A percentile compares a stretch with the other conserved stretches of the same genome.
phyloP scores from a whole-genome alignment of 2,329 filamentous ascomycete genomes.

The Phoma herbarum region DNA sequence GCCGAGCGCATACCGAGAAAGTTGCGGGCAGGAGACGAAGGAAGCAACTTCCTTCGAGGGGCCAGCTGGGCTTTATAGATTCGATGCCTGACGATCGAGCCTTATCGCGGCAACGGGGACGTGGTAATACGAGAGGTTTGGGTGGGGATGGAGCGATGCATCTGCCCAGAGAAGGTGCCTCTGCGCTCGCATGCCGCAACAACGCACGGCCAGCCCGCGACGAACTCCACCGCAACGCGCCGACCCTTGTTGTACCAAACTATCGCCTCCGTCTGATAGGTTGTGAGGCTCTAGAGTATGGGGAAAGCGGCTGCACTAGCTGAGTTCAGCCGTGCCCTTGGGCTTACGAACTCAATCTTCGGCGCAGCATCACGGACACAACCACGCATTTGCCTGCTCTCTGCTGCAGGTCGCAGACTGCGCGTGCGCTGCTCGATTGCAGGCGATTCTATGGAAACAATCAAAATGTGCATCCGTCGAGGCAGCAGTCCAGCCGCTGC shows the following conservation, averaged over 20 bases:
- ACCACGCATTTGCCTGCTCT: slow-evolving; percentile 5
- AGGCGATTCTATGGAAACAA: slow-evolving; percentile 1
- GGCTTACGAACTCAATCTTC: slow-evolving; percentile 6
- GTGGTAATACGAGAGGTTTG: slow-evolving; percentile 19
- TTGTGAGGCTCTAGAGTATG: slow-evolving; percentile 5
- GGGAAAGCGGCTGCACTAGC: slow-evolving; percentile 22
- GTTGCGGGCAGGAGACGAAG: slow-evolving; percentile 32
- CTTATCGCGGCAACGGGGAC: slow-evolving; percentile 23
- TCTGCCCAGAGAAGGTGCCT: slow-evolving; percentile 17
- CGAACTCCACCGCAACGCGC: slow-evolving; percentile 14
- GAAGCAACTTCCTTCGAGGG: slow-evolving; percentile 25
- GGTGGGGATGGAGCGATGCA: slow-evolving; percentile 24
- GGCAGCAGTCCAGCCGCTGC: slow-evolving; percentile 26
- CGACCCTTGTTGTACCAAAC: slow-evolving; percentile 15
- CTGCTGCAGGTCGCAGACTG: slow-evolving; percentile 15
- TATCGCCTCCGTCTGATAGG: slow-evolving; percentile 19
- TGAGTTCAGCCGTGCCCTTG: slow-evolving; percentile 6
- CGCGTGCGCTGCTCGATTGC: slow-evolving; percentile 24
- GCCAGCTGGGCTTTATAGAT: slow-evolving; percentile 29
- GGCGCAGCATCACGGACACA: not conserved
- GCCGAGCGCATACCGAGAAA: slow-evolving; percentile 44
- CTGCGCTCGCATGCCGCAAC: slow-evolving; percentile 24
- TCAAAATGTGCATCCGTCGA: slow-evolving; percentile 4
- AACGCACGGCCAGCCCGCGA: slow-evolving; percentile 9
- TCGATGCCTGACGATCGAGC: slow-evolving; percentile 22